phyloP scores from a whole-genome alignment of 169 alveolate species.

The Neospora caninum region DNA sequence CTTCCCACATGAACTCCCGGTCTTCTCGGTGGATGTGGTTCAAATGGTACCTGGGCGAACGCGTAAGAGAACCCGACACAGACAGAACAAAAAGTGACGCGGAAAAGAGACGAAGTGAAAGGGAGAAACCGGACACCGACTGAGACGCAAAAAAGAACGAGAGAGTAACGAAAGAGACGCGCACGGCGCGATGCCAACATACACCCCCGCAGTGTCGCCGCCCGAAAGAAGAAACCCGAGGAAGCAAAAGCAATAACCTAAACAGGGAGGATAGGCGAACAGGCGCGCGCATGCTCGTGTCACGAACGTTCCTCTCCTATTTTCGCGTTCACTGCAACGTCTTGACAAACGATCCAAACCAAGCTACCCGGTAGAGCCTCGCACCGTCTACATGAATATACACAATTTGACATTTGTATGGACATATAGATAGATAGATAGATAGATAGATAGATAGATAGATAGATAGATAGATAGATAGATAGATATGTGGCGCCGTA shows the following conservation, averaged over 20 bases:
- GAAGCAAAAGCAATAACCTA: not conserved
- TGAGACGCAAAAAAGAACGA: no score
- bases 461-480: no score
- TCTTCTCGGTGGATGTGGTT: slow-evolving; percentile 84
- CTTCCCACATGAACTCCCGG: slow-evolving; percentile 87
- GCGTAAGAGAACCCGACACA: not conserved
- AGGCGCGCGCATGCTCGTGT: no score
- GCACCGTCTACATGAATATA: not conserved
- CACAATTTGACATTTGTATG: not conserved
- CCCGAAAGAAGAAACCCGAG: not conserved
- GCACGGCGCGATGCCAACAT: no score
- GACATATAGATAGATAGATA: not conserved
- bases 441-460: not conserved
- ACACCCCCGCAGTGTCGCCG: no score
- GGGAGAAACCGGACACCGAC: not conserved
- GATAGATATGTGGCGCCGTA: not conserved
- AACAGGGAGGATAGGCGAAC: no score
- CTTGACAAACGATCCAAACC: not conserved
- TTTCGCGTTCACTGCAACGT: no score
- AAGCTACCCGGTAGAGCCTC: not conserved
- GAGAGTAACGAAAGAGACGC: no score
- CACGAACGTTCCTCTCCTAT: no score
- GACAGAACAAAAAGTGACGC: not conserved
- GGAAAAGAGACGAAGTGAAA: not conserved
- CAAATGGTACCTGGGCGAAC: slow-evolving; percentile 78